Evolutionary conservation across 441 rosid species (phyloP), one percentile per base, ranked within the genome.

Genomic region (Populus hybrid): DNA sequence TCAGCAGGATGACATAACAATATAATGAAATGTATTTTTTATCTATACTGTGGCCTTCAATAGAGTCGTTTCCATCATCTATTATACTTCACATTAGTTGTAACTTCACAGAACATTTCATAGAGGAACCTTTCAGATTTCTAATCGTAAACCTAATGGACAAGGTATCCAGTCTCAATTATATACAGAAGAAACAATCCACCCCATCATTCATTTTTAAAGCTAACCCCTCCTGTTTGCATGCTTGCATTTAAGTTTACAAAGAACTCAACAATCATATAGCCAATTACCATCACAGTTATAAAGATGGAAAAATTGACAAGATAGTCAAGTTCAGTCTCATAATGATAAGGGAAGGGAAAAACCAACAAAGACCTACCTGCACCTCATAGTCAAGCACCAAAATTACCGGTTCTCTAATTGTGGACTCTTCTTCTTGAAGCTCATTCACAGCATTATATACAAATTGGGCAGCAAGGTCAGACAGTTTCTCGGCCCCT

Each of bases 301-400:
- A 50, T 14, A 50, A 50, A 50, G 59, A 50, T 50, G n/a, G 20
- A 16, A 16, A 16, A 14, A 50, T 16, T 50, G 59, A 50, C n/a
- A 8, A 36, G 24, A 8, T 10, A 67, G 23, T 21, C 24, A 70
- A 75, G 30, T 16, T 18, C 24, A 46, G 26, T 72, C 26, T 10
- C 67, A 72, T 21, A 24, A 53, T 68, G 28, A 75, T 38, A 9
- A 23, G 42, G 24, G 38, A 36, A 65, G 30, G 12, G 8, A 16
- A 63, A 73, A 67, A 26, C 8, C 12, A 10, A 67, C 36, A 70
- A 71, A 46, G 23, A 26, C 93, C 40, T 63, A 94, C 99, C 99
- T 96, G 99, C 79, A 94, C 88, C 81, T 93, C 98, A 73, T 77
- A 76, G 77, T 92, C 99, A 75, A 92, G 79, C 80, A 94, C 98